phyloP scores from a whole-genome alignment of 164 flowering plant species.

The Cinnamomum micranthum region DNA sequence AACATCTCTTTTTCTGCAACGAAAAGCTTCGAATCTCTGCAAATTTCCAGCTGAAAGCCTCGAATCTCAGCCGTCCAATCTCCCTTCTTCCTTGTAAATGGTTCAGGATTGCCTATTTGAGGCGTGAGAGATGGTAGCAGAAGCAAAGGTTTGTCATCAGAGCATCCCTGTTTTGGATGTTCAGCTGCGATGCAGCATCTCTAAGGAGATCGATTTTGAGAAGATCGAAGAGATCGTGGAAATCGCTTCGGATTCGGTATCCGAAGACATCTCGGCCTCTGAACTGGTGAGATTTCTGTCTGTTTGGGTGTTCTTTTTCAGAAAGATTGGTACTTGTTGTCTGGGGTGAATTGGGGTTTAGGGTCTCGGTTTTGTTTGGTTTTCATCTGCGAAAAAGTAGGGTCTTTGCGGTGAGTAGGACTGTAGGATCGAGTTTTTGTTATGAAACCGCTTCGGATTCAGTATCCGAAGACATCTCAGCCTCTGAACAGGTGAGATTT shows the following conservation, averaged over 20 bases:
- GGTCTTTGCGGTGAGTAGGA: no score
- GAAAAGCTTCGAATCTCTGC: conserved; percentile 8
- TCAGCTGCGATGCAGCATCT: conserved; percentile 4
- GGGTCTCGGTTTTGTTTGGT: background rate
- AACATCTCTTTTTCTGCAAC: background rate
- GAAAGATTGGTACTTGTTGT: no score
- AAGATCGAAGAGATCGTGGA: conserved; percentile 15
- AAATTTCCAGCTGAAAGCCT: background rate
- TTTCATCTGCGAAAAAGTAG: background rate
- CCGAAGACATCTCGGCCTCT: conserved; percentile 1
- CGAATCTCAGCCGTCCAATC: conserved; percentile 1
- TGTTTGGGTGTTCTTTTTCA: no score
- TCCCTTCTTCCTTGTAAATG: conserved; percentile 19
- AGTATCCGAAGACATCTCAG: conserved; percentile 1
- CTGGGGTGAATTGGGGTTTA: background rate
- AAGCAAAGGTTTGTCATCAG: conserved; percentile 10
- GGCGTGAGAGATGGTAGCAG: conserved; percentile 9
- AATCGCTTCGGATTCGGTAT: conserved; percentile 5
- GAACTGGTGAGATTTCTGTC: conserved; percentile 8
- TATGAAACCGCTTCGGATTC: conserved; percentile 1
- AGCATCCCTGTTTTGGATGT: conserved; percentile 18
- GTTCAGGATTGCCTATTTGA: conserved; percentile 12
- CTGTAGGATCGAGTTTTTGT: no score
- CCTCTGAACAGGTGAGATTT: conserved; percentile 7
- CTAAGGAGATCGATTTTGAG: background rate